Evolutionary conservation across 805 yeast species (phyloP).

Genomic region (Pichia sporocuriosa): DNA sequence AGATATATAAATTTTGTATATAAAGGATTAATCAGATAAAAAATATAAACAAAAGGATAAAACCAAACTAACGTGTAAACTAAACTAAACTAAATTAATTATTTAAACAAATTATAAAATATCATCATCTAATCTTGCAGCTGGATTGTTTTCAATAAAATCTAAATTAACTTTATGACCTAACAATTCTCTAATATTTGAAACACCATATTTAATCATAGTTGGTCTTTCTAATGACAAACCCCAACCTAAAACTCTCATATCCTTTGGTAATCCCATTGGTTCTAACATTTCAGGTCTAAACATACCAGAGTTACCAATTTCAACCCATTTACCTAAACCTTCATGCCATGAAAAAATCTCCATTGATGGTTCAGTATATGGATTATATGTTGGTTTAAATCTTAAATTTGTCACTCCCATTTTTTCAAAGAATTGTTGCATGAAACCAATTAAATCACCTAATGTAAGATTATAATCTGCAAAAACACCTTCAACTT

Average conservation of each 20-base stretch:
- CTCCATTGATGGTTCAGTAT: conserved; percentile 98
- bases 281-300: conserved; percentile 99
- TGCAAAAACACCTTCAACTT: conserved; percentile 98
- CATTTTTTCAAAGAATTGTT: conserved; percentile 93
- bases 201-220: conserved; percentile 95
- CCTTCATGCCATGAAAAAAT: conserved; percentile 96
- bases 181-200: conserved; percentile 90
- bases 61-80: no score
- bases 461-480: conserved; percentile 94
- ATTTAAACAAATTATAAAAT: conserved; percentile 29
- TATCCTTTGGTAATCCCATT: conserved; percentile 93
- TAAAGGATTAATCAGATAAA: no score
- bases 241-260: conserved; percentile 97
- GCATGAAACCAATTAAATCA: conserved; percentile 96
- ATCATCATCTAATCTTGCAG: conserved; percentile 90
- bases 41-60: no score
- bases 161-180: conserved; percentile 96
- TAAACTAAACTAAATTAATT: no score
- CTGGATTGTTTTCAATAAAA: conserved; percentile 93
- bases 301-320: conserved; percentile 99
- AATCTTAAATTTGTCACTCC: conserved; percentile 93
- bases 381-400: conserved; percentile 98
- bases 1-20: no score
- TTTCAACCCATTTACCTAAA: conserved; percentile 95
- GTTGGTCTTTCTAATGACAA: conserved; percentile 96